phyloP scores from a whole-genome alignment of 2,329 filamentous ascomycete species.

The Davidsoniella virescens region DNA sequence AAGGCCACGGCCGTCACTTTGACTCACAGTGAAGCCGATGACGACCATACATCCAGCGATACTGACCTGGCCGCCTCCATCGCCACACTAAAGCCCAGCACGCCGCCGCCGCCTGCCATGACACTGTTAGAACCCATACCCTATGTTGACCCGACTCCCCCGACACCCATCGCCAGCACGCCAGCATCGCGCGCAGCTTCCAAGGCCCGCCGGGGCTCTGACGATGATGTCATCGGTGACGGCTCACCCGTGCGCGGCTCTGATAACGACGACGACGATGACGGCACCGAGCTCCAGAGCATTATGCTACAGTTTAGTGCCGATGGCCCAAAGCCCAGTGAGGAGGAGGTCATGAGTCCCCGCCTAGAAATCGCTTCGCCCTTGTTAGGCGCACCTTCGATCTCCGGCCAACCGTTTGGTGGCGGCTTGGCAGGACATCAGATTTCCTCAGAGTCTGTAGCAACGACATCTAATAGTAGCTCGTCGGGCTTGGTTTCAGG shows the following conservation, averaged over 20 bases:
- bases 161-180: conserved; percentile 37
- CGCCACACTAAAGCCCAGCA: conserved; percentile 32
- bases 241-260: conserved; percentile 38
- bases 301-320: conserved; percentile 95
- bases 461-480: neutral
- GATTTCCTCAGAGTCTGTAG: neutral
- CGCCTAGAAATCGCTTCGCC: conserved; percentile 70
- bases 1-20: neutral
- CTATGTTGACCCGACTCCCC: conserved; percentile 43
- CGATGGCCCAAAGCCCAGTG: conserved; percentile 51
- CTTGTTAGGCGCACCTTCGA: conserved; percentile 44
- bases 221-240: conserved; percentile 33
- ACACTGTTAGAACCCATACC: conserved; percentile 30
- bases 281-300: conserved; percentile 76
- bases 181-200: conserved; percentile 44
- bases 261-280: conserved; percentile 52
- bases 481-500: neutral
- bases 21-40: neutral
- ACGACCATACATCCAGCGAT: neutral
- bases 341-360: conserved; percentile 84
- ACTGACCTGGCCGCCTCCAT: conserved; percentile 22
- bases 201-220: conserved; percentile 28
- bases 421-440: neutral
- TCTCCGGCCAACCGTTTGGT: conserved; percentile 1
- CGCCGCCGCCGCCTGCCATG: conserved; percentile 25